Percentiles rank a stretch among this genome's conserved stretches.
Conservation (phyloP, 306 rosid genomes). For the Rosa lucieae region DNA sequence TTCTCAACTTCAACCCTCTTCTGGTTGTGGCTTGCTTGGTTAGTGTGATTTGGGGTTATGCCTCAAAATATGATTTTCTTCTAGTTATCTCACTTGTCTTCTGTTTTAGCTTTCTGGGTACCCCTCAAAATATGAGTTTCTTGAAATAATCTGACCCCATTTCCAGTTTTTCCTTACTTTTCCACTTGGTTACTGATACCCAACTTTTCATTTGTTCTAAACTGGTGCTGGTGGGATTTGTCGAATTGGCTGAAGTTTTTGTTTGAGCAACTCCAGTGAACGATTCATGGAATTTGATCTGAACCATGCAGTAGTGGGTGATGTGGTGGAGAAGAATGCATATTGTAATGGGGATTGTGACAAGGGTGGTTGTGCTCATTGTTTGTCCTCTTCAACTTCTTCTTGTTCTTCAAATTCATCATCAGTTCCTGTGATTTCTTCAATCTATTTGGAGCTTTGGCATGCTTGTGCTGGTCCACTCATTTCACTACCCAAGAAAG, state of each 20-base stretch:
- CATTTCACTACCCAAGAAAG: conserved; percentile 82
- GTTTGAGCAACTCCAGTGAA: conserved; percentile 31
- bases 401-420: conserved; percentile 67
- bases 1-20: conserved; percentile 14
- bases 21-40: not conserved
- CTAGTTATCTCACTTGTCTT: conserved; percentile 34
- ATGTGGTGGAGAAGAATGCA: conserved; percentile 59
- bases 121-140: conserved; percentile 53
- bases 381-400: conserved; percentile 68
- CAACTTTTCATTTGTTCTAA: conserved; percentile 11
- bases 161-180: conserved; percentile 45
- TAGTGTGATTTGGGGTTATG: conserved; percentile 12
- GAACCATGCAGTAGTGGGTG: conserved; percentile 77
- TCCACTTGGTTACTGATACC: conserved; percentile 41
- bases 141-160: conserved; percentile 68
- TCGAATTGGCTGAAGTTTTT: conserved; percentile 25
- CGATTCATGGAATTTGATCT: conserved; percentile 98
- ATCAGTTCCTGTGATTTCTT: conserved; percentile 54
- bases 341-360: conserved; percentile 65
- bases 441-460: conserved; percentile 88
- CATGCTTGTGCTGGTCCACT: conserved; percentile 99
- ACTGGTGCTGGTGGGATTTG: conserved; percentile 20
- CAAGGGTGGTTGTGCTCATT: conserved; percentile 52
- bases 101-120: conserved; percentile 46
- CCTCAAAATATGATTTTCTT: conserved; percentile 46